phyloP scores from a whole-genome alignment of 75 land plant genomes.

The Pinus taeda region DNA sequence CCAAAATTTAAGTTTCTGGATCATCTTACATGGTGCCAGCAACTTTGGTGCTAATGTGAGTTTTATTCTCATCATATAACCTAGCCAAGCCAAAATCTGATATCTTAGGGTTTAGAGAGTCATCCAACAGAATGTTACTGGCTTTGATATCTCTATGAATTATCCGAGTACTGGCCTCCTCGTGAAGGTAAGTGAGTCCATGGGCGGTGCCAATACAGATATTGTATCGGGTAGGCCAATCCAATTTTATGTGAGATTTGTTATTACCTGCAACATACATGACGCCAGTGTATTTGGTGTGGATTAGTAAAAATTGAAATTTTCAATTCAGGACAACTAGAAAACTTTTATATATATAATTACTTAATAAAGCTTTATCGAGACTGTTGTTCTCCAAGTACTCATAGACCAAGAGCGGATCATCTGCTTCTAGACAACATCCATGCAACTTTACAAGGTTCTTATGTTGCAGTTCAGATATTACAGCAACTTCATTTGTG shows the following conservation, averaged over 20 bases:
- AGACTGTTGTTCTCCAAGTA: constrained; percentile 17
- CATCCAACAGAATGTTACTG: constrained; percentile 80
- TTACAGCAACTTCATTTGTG: constrained; percentile 19
- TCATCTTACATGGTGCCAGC: constrained; percentile 84
- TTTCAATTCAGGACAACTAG: neutral
- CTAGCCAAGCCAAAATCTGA: constrained; percentile 95
- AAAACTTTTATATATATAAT: neutral
- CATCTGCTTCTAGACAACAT: constrained; percentile 20
- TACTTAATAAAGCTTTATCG: constrained; percentile 19
- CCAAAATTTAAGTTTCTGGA: no score
- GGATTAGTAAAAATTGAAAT: neutral
- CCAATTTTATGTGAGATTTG: constrained; percentile 7
- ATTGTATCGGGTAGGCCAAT: constrained; percentile 52
- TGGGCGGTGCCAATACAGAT: constrained; percentile 62
- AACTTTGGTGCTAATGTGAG: constrained; percentile 85
- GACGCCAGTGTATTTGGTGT: neutral
- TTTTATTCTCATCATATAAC: constrained; percentile 73
- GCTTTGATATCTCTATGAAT: constrained; percentile 90
- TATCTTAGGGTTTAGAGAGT: constrained; percentile 64
- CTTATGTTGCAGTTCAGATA: constrained; percentile 18
- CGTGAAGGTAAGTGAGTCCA: constrained; percentile 88
- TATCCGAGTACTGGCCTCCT: constrained; percentile 65
- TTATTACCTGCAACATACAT: neutral
- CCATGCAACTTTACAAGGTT: constrained; percentile 23
- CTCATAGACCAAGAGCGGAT: constrained; percentile 20